Conservation (phyloP, 2,329 filamentous ascomycete species). For the Cladophialophora psammophila region DNA sequence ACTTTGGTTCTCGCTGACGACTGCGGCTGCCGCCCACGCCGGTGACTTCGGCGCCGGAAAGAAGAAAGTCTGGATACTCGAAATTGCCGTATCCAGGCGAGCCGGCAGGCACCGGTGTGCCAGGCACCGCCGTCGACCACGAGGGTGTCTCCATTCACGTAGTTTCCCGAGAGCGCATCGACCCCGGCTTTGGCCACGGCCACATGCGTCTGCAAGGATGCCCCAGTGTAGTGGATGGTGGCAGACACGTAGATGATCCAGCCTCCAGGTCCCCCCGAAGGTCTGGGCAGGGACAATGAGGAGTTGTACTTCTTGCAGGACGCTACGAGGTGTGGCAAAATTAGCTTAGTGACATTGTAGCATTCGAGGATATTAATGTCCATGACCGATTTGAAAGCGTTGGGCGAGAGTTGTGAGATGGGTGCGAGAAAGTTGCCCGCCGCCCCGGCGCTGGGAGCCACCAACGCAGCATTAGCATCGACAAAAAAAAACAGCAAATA, state of each 20-base stretch:
- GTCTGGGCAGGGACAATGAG: slow-evolving; percentile 63
- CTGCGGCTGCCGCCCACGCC: slow-evolving; percentile 59
- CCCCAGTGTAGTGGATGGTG: slow-evolving; percentile 87
- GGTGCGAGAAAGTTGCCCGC: slow-evolving; percentile 95
- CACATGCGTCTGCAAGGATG: slow-evolving; percentile 85
- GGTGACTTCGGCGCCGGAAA: slow-evolving; percentile 60
- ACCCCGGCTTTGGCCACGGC: slow-evolving; percentile 88
- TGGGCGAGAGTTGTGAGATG: slow-evolving; percentile 79
- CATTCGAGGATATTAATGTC: slow-evolving; percentile 95
- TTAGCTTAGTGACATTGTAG: slow-evolving; percentile 94
- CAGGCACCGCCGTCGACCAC: slow-evolving; percentile 68
- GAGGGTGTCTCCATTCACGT: slow-evolving; percentile 81
- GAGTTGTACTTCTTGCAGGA: slow-evolving; percentile 68
- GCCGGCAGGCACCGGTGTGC: slow-evolving; percentile 47
- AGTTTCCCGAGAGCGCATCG: slow-evolving; percentile 79
- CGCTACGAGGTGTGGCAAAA: slow-evolving; percentile 77
- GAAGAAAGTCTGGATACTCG: slow-evolving; percentile 66
- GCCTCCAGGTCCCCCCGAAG: slow-evolving; percentile 67
- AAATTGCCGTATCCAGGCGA: slow-evolving; percentile 46
- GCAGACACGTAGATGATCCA: slow-evolving; percentile 89
- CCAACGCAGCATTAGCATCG: neutral
- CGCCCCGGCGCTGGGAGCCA: slow-evolving; percentile 74
- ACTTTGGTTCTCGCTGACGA: neutral
- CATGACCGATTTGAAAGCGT: slow-evolving; percentile 93
- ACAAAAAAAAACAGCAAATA: too few species aligned